Evolutionary conservation across 140 eudicot genomes (phyloP).

Genomic region (Cichorium intybus): DNA sequence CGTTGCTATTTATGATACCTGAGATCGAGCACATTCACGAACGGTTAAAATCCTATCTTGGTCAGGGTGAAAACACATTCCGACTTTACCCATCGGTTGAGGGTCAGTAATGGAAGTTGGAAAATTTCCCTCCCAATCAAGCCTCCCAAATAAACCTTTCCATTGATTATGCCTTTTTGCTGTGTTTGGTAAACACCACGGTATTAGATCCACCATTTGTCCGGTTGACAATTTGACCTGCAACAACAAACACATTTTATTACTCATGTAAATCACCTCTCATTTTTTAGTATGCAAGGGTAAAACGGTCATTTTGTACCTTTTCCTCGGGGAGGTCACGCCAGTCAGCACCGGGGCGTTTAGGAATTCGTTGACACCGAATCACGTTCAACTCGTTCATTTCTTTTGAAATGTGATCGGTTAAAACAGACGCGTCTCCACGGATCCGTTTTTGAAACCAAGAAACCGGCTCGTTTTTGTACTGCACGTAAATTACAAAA

Average conservation of each 20-base stretch:
- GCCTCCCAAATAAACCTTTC: conserved; percentile 70
- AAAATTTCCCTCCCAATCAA: conserved; percentile 77
- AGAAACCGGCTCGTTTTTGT: conserved; percentile 57
- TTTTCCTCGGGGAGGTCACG: conserved; percentile 74
- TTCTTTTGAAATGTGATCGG: conserved; percentile 81
- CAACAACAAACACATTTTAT: not conserved
- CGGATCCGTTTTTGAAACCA: conserved; percentile 75
- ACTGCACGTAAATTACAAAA: conserved; percentile 28
- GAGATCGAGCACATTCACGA: conserved; percentile 78
- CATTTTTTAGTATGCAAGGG: no score
- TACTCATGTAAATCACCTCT: no score
- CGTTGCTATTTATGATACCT: conserved; percentile 49
- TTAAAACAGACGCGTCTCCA: conserved; percentile 42
- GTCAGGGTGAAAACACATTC: conserved; percentile 77
- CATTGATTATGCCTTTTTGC: conserved; percentile 75
- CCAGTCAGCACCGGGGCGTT: conserved; percentile 86
- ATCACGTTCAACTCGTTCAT: conserved; percentile 78
- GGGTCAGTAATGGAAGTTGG: conserved; percentile 75
- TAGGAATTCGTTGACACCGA: conserved; percentile 72
- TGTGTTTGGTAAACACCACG: conserved; percentile 66
- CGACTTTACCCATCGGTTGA: conserved; percentile 74
- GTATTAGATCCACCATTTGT: conserved; percentile 59
- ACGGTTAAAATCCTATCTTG: conserved; percentile 70
- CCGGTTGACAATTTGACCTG: conserved; percentile 67
- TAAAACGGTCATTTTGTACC: conserved; percentile 25